Evolutionary conservation across 1,284 basidiomycete species (phyloP).

Genomic region (Flammula alnicola): DNA sequence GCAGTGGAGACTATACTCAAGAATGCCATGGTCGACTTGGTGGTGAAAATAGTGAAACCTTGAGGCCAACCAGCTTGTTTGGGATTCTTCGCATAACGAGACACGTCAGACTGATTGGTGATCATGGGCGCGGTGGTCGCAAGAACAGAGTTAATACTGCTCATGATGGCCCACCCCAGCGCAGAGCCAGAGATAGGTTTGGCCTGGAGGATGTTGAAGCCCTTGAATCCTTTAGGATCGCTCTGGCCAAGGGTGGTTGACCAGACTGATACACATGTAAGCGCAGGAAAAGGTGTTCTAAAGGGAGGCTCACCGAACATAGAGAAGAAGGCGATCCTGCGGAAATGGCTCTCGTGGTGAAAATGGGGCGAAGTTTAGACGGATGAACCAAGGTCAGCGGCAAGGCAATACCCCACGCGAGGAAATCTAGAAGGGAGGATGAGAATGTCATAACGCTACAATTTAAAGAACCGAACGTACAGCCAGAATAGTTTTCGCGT

Average conservation of each 20-base stretch:
- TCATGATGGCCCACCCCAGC: conserved; percentile 20
- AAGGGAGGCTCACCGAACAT: conserved; percentile 13
- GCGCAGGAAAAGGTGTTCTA: not conserved
- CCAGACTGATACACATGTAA: conserved; percentile 10
- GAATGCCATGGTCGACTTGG: conserved; percentile 15
- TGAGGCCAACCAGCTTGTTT: conserved; percentile 20
- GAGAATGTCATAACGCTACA: no score
- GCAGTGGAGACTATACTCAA: conserved; percentile 19
- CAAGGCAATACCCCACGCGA: conserved; percentile 16
- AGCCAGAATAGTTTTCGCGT: conserved; percentile 20
- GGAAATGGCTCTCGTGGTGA: conserved; percentile 12
- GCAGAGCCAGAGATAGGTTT: conserved; percentile 13
- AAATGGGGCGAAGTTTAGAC: conserved; percentile 16
- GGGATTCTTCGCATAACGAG: conserved; percentile 16
- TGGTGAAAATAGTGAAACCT: conserved; percentile 17
- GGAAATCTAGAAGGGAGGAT: conserved; percentile 10
- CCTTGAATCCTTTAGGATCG: conserved; percentile 18
- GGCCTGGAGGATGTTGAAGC: conserved; percentile 15
- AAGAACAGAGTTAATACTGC: conserved; percentile 19
- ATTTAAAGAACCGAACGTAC: conserved; percentile 1
- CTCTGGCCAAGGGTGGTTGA: conserved; percentile 16
- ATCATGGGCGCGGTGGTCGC: conserved; percentile 19
- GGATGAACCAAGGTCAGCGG: conserved; percentile 15
- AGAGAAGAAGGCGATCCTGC: conserved; percentile 13
- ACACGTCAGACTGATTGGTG: conserved; percentile 20